These are phyloP conservation scores for Pseudogymnoascus sp. DNA, from an alignment of 2,329 filamentous ascomycete species.

Conservation along the genomic window DNA sequence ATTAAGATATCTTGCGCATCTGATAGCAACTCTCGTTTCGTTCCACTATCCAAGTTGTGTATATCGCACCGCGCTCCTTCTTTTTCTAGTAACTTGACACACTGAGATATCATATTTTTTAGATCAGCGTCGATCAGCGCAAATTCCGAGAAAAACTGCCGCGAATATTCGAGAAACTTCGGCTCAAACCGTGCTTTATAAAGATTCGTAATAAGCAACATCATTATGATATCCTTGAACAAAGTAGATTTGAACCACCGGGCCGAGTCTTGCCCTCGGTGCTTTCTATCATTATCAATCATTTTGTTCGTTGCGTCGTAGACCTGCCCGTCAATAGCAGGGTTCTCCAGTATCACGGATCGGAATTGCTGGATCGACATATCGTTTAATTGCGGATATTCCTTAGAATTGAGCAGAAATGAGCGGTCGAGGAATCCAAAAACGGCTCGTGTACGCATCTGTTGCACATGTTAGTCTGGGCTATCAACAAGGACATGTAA, in stretches of 20 bases:
- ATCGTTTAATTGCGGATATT: conserved; percentile 68
- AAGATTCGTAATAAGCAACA: conserved; percentile 78
- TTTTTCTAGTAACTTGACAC: conserved; percentile 59
- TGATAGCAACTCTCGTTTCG: conserved; percentile 68
- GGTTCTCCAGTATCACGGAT: conserved; percentile 39
- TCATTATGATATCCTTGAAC: conserved; percentile 69
- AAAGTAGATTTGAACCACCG: conserved; percentile 53
- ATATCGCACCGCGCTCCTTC: conserved; percentile 73
- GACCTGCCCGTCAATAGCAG: conserved; percentile 28
- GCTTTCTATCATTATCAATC: conserved; percentile 62
- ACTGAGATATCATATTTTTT: conserved; percentile 67
- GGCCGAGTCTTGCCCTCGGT: conserved; percentile 32
- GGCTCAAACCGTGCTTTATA: conserved; percentile 79
- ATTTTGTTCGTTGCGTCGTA: conserved; percentile 42
- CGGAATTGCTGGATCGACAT: conserved; percentile 74
- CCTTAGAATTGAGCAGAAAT: conserved; percentile 70
- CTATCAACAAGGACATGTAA: not conserved
- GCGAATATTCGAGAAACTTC: conserved; percentile 61
- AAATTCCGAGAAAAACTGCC: conserved; percentile 62
- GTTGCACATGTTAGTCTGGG: conserved; percentile 16
- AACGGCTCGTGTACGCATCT: conserved; percentile 75
- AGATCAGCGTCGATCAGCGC: conserved; percentile 59
- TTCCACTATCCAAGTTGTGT: conserved; percentile 77
- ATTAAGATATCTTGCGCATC: conserved; percentile 69
- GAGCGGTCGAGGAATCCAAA: conserved; percentile 94